A percentile compares a stretch with the other conserved stretches of the same genome.
phyloP scores from a whole-genome alignment of 768 basidiomycete genomes.

The Amanita phalloides region DNA sequence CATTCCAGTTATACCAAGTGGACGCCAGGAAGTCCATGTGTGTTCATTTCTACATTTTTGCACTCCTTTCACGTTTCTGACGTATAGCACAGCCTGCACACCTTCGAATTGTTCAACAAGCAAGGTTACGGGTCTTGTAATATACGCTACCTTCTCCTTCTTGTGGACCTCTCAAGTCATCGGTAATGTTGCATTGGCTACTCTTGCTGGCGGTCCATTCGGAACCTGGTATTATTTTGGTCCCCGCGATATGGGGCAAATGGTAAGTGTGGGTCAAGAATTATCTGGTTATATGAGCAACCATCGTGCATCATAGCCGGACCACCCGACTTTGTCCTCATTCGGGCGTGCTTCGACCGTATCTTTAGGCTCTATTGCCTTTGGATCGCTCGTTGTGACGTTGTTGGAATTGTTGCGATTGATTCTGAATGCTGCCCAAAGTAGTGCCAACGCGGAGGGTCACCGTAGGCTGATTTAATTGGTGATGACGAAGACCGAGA shows the following conservation, averaged over 20 bases:
- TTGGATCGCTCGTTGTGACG: slow-evolving; percentile 78
- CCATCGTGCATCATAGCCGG: slow-evolving; percentile 36
- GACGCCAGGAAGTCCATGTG: slow-evolving; percentile 69
- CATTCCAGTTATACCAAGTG: slow-evolving; percentile 45
- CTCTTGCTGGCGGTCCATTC: slow-evolving; percentile 71
- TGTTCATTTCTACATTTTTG: slow-evolving; percentile 11
- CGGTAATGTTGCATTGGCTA: slow-evolving; percentile 67
- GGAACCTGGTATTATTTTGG: slow-evolving; percentile 84
- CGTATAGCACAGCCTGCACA: slow-evolving; percentile 26
- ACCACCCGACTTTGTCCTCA: slow-evolving; percentile 56
- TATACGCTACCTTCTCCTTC: slow-evolving; percentile 76
- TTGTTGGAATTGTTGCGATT: slow-evolving; percentile 60
- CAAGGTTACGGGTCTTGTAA: slow-evolving; percentile 69
- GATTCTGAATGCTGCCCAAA: slow-evolving; percentile 44
- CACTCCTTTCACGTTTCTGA: slow-evolving; percentile 1
- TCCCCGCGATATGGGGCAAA: slow-evolving; percentile 49
- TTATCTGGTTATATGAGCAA: slow-evolving; percentile 1
- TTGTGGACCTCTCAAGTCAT: slow-evolving; percentile 81
- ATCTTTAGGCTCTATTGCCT: slow-evolving; percentile 78
- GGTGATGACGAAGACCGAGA: not conserved
- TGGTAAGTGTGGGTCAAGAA: slow-evolving; percentile 30
- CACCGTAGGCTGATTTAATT: slow-evolving; percentile 37
- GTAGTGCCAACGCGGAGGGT: slow-evolving; percentile 52
- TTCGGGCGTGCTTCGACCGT: slow-evolving; percentile 68
- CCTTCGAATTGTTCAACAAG: slow-evolving; percentile 48